Percentiles rank a stretch among this genome's conserved stretches.
These are phyloP conservation scores for Arabidopsis thaliana DNA, from an alignment of 345 rosid genomes.

Conservation along the genomic window TAIR10.1 NC_003074.8:10443001-10443500, in stretches of 20 bases:
- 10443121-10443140: constrained; percentile 80
- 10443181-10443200: constrained; percentile 1
- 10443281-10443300: constrained; percentile 60
- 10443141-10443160: constrained; percentile 82
- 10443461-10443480: constrained; percentile 6
- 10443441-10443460: constrained; percentile 7
- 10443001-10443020: constrained; percentile 65
- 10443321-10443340: constrained; percentile 66
- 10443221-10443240: constrained; percentile 15
- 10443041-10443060: constrained; percentile 70
- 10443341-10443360: background rate
- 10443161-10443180: constrained; percentile 72
- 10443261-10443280: constrained; percentile 85
- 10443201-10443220: background rate
- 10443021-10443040: constrained; percentile 69
- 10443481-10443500: constrained; percentile 5
- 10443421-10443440: background rate
- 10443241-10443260: constrained; percentile 37
- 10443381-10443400: background rate
- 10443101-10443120: constrained; percentile 77
- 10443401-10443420: too few relatives aligned
- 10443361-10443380: background rate
- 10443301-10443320: constrained; percentile 78
- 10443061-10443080: constrained; percentile 90
- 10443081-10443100: constrained; percentile 79